Evolutionary conservation across 225 moss, liverwort and hornwort genomes (phyloP).

Genomic region (Physcomitrium patens): DNA sequence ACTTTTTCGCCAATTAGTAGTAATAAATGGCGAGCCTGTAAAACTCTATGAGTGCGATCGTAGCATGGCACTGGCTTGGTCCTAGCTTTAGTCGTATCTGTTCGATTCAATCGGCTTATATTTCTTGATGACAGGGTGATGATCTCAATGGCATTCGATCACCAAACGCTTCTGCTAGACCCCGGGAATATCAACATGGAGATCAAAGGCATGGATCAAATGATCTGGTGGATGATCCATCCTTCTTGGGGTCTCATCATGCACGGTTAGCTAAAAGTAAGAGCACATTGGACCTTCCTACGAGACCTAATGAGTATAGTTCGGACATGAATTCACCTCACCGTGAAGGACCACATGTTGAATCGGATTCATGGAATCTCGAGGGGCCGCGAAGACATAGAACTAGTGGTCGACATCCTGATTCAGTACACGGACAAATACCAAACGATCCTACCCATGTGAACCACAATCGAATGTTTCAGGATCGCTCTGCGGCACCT

Average conservation of each 20-base stretch:
- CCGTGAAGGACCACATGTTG: neutral
- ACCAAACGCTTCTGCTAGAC: conserved; percentile 3
- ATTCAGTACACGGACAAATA: conserved; percentile 6
- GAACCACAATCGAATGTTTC: conserved; percentile 22
- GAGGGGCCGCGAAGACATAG: conserved; percentile 22
- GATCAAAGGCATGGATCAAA: conserved; percentile 10
- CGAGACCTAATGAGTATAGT: conserved; percentile 13
- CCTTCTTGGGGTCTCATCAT: neutral
- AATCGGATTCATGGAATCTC: conserved; percentile 15
- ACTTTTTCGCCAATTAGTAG: too few species aligned
- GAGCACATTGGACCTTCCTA: conserved; percentile 18
- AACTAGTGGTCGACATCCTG: conserved; percentile 13
- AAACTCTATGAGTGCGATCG: too few species aligned
- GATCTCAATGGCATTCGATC: conserved; percentile 9
- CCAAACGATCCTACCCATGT: conserved; percentile 18
- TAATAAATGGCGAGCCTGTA: too few species aligned
- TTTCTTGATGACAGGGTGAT: conserved; percentile 16
- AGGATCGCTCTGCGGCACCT: conserved; percentile 20
- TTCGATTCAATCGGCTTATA: neutral
- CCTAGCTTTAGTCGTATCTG: neutral
- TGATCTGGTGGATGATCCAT: neutral
- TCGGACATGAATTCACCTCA: conserved; percentile 22
- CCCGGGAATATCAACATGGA: too few species aligned
- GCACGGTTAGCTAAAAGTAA: conserved; percentile 29
- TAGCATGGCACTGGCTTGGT: neutral